A percentile compares a stretch with the other conserved stretches of the same genome.
These are phyloP conservation scores for Epicoccum nigrum DNA, from an alignment of 2,329 filamentous ascomycete genomes.

Conservation along the genomic window DNA sequence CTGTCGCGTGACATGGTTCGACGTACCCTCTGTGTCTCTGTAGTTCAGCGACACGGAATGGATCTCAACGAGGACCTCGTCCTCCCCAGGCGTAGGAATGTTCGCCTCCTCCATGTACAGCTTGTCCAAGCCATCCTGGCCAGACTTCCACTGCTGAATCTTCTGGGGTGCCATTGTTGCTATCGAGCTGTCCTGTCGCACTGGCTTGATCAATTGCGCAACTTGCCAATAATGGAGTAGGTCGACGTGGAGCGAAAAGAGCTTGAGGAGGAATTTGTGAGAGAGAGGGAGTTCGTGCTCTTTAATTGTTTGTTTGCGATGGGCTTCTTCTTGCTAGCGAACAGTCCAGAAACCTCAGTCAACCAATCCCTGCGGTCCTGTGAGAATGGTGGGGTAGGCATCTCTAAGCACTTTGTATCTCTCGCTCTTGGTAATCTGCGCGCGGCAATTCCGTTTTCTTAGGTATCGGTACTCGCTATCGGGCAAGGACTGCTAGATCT, in stretches of 20 bases:
- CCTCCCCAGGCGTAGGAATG: slow-evolving; percentile 44
- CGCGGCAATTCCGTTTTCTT: neutral
- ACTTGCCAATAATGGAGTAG: slow-evolving; percentile 11
- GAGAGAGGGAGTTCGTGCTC: slow-evolving; percentile 17
- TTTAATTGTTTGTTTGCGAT: slow-evolving; percentile 17
- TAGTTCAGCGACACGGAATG: slow-evolving; percentile 61
- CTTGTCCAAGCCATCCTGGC: slow-evolving; percentile 52
- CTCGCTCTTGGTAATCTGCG: slow-evolving; percentile 2
- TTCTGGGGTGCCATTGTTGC: slow-evolving; percentile 34
- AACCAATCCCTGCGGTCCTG: slow-evolving; percentile 46
- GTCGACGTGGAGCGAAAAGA: slow-evolving; percentile 16
- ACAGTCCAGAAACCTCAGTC: slow-evolving; percentile 38
- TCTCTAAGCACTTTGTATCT: slow-evolving; percentile 16
- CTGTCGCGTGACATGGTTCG: no score
- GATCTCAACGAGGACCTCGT: slow-evolving; percentile 59
- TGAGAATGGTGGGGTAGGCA: slow-evolving; percentile 47
- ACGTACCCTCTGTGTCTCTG: slow-evolving; percentile 55
- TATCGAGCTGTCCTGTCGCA: slow-evolving; percentile 10
- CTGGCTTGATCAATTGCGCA: slow-evolving; percentile 11
- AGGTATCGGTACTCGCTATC: neutral
- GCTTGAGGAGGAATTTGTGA: slow-evolving; percentile 10
- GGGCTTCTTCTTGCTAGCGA: slow-evolving; percentile 27
- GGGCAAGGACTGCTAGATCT: slow-evolving; percentile 12
- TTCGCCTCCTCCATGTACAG: slow-evolving; percentile 43
- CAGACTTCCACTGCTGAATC: slow-evolving; percentile 51